Evolutionary conservation across 805 yeast genomes (phyloP).

Genomic region (Saccharomycopsis babjevae): DNA sequence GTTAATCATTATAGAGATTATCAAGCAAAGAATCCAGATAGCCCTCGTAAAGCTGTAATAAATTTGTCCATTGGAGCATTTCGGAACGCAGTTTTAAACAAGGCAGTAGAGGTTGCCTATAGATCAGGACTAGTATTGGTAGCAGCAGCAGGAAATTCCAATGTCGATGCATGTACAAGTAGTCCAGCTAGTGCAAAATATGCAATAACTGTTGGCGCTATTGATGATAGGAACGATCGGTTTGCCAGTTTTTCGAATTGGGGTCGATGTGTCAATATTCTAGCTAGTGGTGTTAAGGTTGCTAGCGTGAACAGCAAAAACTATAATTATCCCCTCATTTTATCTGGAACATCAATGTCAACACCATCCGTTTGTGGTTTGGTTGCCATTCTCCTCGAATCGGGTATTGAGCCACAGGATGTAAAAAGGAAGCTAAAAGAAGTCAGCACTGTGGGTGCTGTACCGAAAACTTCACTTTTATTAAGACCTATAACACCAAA

Average conservation of each 20-base stretch:
- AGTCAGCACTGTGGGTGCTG: constrained; percentile 36
- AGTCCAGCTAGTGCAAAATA: constrained; percentile 74
- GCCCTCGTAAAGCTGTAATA: constrained; percentile 45
- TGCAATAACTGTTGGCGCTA: constrained; percentile 81
- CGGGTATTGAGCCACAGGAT: constrained; percentile 36
- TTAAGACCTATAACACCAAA: constrained; percentile 52
- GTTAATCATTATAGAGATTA: constrained; percentile 41
- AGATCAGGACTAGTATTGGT: constrained; percentile 62
- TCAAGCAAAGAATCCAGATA: constrained; percentile 8
- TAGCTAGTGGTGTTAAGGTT: constrained; percentile 72
- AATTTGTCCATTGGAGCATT: constrained; percentile 76
- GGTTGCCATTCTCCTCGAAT: constrained; percentile 43
- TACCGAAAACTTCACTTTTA: constrained; percentile 36
- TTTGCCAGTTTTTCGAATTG: constrained; percentile 80
- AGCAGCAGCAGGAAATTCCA: constrained; percentile 83
- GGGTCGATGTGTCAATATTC: constrained; percentile 85
- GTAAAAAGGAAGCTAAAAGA: constrained; percentile 35
- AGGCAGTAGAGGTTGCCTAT: constrained; percentile 67
- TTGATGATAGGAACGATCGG: constrained; percentile 61
- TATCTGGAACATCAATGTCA: constrained; percentile 79
- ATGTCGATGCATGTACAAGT: constrained; percentile 66
- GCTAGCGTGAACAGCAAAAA: constrained; percentile 20
- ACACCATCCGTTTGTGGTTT: constrained; percentile 67
- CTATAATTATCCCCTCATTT: constrained; percentile 24
- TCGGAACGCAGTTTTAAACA: constrained; percentile 53